These are phyloP conservation scores for Gynochthodes officinalis DNA, from an alignment of 257 asterid species.

Conservation along the genomic window DNA sequence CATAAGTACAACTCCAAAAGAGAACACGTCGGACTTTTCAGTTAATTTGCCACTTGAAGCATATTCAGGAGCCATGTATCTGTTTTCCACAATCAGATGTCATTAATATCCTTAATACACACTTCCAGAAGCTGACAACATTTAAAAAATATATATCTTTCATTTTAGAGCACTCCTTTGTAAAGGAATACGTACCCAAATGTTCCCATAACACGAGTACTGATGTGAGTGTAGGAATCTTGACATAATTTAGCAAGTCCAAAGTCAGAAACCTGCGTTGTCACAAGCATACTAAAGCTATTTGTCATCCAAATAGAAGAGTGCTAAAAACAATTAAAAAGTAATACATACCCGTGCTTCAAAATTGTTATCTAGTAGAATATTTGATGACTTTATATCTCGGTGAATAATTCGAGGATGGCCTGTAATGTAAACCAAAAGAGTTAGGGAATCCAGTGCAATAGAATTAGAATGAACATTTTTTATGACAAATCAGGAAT, in stretches of 20 bases:
- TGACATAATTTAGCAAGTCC: slow-evolving; percentile 90
- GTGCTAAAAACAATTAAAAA: background rate
- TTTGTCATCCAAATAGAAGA: background rate
- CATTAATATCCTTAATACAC: background rate
- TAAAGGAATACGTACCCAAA: slow-evolving; percentile 64
- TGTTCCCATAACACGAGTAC: slow-evolving; percentile 94
- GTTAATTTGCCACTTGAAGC: slow-evolving; percentile 93
- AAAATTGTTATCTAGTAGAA: slow-evolving; percentile 74
- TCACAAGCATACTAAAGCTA: background rate
- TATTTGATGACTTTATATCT: slow-evolving; percentile 96
- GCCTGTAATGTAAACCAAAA: slow-evolving; percentile 43
- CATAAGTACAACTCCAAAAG: slow-evolving; percentile 90
- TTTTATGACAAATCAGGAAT: background rate
- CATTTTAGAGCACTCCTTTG: background rate
- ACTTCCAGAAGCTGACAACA: background rate
- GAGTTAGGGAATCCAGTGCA: background rate
- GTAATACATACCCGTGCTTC: slow-evolving; percentile 73
- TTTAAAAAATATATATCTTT: background rate
- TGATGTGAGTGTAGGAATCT: slow-evolving; percentile 74
- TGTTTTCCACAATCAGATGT: slow-evolving; percentile 29
- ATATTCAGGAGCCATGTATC: slow-evolving; percentile 98
- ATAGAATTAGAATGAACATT: background rate
- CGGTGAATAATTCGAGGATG: slow-evolving; percentile 91
- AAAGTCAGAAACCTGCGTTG: slow-evolving; percentile 81
- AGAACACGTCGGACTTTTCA: slow-evolving; percentile 79